Percentiles rank a stretch among this genome's conserved stretches.
These are phyloP conservation scores for Suillus variegatus DNA, from an alignment of 768 basidiomycete genomes.

Conservation along the genomic window DNA sequence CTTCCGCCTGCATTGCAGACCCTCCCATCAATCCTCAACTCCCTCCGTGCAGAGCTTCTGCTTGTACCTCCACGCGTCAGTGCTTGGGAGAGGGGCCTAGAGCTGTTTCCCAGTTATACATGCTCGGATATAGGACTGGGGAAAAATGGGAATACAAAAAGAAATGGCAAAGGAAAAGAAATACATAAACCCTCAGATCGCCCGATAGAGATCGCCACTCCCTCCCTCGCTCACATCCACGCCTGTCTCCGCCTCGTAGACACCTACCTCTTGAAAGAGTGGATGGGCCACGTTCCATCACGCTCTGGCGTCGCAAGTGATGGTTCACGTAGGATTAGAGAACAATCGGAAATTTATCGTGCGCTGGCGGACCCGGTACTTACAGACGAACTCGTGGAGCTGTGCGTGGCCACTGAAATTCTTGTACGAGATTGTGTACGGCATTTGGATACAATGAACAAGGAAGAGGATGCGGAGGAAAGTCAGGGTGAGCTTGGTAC, in stretches of 20 bases:
- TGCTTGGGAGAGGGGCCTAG: conserved; percentile 42
- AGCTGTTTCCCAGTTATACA: conserved; percentile 34
- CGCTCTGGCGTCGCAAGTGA: conserved; percentile 10
- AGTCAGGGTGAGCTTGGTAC: background rate
- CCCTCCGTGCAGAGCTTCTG: conserved; percentile 38
- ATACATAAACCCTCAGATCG: background rate
- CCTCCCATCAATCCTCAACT: conserved; percentile 33
- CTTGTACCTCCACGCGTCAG: conserved; percentile 40
- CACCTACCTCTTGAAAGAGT: conserved; percentile 59
- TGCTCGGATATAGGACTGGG: conserved; percentile 14
- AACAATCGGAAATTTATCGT: background rate
- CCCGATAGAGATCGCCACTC: conserved; percentile 13
- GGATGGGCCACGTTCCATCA: conserved; percentile 33
- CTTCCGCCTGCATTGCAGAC: conserved; percentile 31
- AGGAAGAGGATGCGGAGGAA: background rate
- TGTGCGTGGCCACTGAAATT: conserved; percentile 4
- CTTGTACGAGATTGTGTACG: background rate
- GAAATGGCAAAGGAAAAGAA: conserved; percentile 3
- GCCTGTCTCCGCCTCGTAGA: conserved; percentile 64
- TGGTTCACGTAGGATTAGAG: conserved; percentile 16
- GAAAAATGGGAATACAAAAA: background rate
- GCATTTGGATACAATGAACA: background rate
- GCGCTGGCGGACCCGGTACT: background rate
- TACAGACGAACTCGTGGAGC: background rate
- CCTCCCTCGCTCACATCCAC: conserved; percentile 49